phyloP scores from a whole-genome alignment of 345 rosid genomes.

The Populus tremula region DNA sequence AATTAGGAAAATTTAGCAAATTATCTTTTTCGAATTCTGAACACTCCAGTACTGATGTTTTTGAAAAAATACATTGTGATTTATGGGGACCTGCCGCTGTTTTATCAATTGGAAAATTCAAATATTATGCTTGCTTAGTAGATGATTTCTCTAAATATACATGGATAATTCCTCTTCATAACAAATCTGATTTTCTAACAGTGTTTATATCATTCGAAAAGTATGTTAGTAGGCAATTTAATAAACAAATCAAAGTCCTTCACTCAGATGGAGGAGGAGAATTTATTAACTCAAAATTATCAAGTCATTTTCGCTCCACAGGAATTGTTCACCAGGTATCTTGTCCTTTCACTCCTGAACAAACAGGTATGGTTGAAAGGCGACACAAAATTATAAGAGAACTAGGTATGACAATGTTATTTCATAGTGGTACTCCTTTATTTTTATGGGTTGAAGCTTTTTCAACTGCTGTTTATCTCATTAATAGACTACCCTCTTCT shows the following conservation, averaged over 20 bases:
- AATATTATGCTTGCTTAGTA: background rate
- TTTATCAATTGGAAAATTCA: background rate
- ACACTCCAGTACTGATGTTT: background rate
- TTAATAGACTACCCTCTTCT: background rate
- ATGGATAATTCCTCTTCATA: background rate
- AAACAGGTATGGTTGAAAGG: background rate
- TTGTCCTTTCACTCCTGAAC: background rate
- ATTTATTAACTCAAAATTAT: background rate
- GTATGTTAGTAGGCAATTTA: background rate
- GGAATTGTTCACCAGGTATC: background rate
- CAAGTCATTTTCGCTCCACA: background rate
- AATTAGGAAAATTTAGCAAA: background rate
- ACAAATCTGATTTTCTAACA: background rate
- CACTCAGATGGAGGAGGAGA: background rate
- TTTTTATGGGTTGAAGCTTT: slow-evolving; percentile 2
- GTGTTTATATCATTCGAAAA: background rate
- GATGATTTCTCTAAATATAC: background rate
- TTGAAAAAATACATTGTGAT: slow-evolving; percentile 7
- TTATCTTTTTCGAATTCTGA: background rate
- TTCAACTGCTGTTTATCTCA: background rate
- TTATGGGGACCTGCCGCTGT: background rate
- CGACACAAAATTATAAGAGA: background rate
- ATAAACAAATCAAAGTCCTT: background rate
- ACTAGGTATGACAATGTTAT: slow-evolving; percentile 4
- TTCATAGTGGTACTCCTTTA: background rate